Conservation (phyloP, 2,329 filamentous ascomycete genomes). For the Eurotiales sp. region DNA sequence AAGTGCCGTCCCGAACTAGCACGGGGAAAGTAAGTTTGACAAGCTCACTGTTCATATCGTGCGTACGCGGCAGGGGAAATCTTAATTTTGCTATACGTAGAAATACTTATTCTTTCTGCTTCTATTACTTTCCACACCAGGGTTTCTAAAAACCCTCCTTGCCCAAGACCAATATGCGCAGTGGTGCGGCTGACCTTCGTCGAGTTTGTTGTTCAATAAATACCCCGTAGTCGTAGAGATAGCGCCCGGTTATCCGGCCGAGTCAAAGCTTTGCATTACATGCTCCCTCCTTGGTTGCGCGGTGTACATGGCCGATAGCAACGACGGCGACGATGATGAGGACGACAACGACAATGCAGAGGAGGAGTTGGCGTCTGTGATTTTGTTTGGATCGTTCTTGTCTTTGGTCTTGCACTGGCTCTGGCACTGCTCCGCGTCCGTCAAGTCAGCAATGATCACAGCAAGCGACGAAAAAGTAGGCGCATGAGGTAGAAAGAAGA, state of each 20-base stretch:
- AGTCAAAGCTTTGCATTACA: too few relatives aligned
- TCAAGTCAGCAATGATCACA: neutral
- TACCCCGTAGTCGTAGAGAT: too few relatives aligned
- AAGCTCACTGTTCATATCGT: neutral
- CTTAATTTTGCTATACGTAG: neutral
- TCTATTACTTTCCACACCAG: neutral
- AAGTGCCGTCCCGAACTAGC: neutral
- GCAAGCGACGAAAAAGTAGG: neutral
- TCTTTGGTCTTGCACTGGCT: slow-evolving; percentile 70
- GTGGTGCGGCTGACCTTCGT: too few relatives aligned
- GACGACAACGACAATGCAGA: slow-evolving; percentile 32
- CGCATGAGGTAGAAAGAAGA: neutral
- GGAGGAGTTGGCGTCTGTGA: slow-evolving; percentile 35
- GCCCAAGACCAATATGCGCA: too few relatives aligned
- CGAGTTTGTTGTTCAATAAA: too few relatives aligned
- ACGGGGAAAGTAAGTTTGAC: neutral
- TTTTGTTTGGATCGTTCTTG: slow-evolving; percentile 58
- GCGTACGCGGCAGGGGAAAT: too few relatives aligned
- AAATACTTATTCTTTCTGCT: neutral
- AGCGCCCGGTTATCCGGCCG: too few relatives aligned
- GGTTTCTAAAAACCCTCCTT: slow-evolving; percentile 5
- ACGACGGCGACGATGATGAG: slow-evolving; percentile 18
- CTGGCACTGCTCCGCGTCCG: slow-evolving; percentile 61
- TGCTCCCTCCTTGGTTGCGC: too few relatives aligned
- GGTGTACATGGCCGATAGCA: too few relatives aligned